Evolutionary conservation across 768 basidiomycete genomes (phyloP).

Genomic region (Nevesoporus exiguus): DNA sequence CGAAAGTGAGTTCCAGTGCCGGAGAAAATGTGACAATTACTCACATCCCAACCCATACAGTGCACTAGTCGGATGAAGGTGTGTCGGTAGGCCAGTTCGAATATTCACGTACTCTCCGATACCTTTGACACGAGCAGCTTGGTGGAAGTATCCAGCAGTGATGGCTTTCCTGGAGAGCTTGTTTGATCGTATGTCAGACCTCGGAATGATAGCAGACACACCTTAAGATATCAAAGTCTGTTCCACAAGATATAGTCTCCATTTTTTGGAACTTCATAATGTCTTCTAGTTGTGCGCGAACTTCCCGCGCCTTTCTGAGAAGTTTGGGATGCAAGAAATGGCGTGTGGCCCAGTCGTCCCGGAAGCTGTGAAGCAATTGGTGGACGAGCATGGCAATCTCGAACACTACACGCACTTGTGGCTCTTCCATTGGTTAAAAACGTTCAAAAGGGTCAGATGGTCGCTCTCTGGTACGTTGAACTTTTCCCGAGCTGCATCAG

Average conservation of each 20-base stretch:
- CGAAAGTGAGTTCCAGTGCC: not conserved
- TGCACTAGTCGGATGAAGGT: slow-evolving; percentile 95
- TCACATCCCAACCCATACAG: slow-evolving; percentile 93
- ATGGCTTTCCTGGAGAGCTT: slow-evolving; percentile 77
- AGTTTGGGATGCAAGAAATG: slow-evolving; percentile 98
- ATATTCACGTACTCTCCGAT: slow-evolving; percentile 99
- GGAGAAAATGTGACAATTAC: slow-evolving; percentile 26
- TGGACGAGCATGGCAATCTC: not conserved
- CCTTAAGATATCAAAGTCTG: slow-evolving; percentile 90
- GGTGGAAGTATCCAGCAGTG: slow-evolving; percentile 97
- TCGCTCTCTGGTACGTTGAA: slow-evolving; percentile 99
- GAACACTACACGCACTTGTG: slow-evolving; percentile 62
- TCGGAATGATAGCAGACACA: slow-evolving; percentile 29
- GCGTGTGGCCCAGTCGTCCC: slow-evolving; percentile 91
- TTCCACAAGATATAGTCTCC: slow-evolving; percentile 86
- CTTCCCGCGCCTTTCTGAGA: slow-evolving; percentile 91
- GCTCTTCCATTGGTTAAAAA: slow-evolving; percentile 97
- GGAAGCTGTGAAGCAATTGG: slow-evolving; percentile 50
- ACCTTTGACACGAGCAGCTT: slow-evolving; percentile 96
- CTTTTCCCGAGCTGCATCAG: slow-evolving; percentile 96
- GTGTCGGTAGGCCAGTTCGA: slow-evolving; percentile 90
- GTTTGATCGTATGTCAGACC: slow-evolving; percentile 1
- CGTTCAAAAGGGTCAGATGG: slow-evolving; percentile 91
- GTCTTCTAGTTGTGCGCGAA: slow-evolving; percentile 92
- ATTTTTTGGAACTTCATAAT: slow-evolving; percentile 99